Evolutionary conservation across 495 filamentous ascomycete species (phyloP).

Genomic region (Daldinia loculata): DNA sequence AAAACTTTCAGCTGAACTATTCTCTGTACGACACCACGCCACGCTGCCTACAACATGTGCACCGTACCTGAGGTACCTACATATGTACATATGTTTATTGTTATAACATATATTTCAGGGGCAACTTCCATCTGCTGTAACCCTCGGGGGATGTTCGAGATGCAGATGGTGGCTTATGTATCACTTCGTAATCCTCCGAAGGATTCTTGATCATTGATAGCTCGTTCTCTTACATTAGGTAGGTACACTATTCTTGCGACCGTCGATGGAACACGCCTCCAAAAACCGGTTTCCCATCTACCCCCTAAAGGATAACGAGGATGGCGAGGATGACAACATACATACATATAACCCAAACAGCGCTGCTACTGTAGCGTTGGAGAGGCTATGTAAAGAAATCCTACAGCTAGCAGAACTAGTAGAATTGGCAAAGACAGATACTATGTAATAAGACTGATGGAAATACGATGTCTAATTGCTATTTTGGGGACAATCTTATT

Average conservation of each 20-base stretch:
- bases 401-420: neutral
- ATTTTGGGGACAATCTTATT: constrained; percentile 20
- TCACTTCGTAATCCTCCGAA: constrained; percentile 1
- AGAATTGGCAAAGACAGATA: neutral
- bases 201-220: neutral
- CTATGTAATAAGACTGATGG: too few relatives aligned
- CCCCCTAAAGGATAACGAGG: neutral
- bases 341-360: neutral
- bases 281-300: neutral
- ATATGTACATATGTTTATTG: neutral
- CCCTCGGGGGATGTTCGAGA: neutral
- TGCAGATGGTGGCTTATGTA: constrained; percentile 4
- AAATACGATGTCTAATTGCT: neutral
- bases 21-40: neutral
- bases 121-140: neutral
- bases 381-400: neutral
- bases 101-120: constrained; percentile 6
- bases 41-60: neutral
- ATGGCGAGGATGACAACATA: constrained; percentile 8
- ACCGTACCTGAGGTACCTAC: too few relatives aligned
- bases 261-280: neutral
- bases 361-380: neutral
- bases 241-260: too few relatives aligned
- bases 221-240: too few relatives aligned
- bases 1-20: neutral